A percentile compares a stretch with the other conserved stretches of the same genome.
phyloP scores from a whole-genome alignment of 495 filamentous ascomycete species.

The Xylaria bambusicola region DNA sequence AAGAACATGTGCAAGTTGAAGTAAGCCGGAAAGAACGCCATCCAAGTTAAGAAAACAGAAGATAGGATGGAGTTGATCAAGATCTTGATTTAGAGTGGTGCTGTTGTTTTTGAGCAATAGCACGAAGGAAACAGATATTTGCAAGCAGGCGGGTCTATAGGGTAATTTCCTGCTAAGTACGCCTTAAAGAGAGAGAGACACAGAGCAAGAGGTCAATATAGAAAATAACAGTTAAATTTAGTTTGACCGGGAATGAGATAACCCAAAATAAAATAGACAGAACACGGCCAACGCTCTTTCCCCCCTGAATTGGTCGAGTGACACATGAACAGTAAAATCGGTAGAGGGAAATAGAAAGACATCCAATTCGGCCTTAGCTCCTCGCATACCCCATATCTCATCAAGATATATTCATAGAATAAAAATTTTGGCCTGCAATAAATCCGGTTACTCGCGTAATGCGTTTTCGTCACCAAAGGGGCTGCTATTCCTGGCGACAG shows the following conservation, averaged over 20 bases:
- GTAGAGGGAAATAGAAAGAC: slow-evolving; percentile 9
- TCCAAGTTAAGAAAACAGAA: too few species aligned
- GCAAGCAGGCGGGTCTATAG: not conserved
- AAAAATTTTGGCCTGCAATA: not conserved
- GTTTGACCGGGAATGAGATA: slow-evolving; percentile 8
- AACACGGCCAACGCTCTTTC: slow-evolving; percentile 1
- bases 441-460: slow-evolving; percentile 36
- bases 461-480: slow-evolving; percentile 61
- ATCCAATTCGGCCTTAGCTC: slow-evolving; percentile 15
- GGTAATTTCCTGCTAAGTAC: not conserved
- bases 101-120: not conserved
- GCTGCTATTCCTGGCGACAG: slow-evolving; percentile 42
- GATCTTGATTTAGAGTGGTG: too few species aligned
- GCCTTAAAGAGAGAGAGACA: not conserved
- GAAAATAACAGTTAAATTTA: slow-evolving; percentile 5
- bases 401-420: slow-evolving; percentile 28
- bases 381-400: slow-evolving; percentile 31
- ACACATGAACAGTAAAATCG: slow-evolving; percentile 14
- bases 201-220: slow-evolving; percentile 10
- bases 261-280: slow-evolving; percentile 2
- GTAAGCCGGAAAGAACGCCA: not conserved
- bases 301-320: slow-evolving; percentile 1
- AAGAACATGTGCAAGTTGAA: not conserved
- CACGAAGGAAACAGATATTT: too few species aligned
- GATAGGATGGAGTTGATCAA: too few species aligned